Evolutionary conservation across 257 asterid genomes (phyloP).

Genomic region (Asclepias syriaca): DNA sequence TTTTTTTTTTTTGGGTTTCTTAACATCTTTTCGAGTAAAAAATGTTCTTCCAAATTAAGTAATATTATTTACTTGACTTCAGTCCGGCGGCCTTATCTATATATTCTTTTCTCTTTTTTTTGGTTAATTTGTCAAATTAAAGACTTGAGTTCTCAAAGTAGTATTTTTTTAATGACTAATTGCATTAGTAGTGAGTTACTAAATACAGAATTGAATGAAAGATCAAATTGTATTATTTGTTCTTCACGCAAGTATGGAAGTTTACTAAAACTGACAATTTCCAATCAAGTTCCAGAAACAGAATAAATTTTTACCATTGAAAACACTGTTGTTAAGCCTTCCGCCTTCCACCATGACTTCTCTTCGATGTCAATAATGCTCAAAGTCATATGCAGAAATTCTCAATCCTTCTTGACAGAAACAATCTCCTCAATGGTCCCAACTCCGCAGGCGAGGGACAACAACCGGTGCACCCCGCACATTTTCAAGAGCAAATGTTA

Average conservation of each 20-base stretch:
- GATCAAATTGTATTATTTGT: no score
- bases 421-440: neutral
- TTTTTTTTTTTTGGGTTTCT: no score
- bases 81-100: no score
- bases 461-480: conserved; percentile 45
- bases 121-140: no score
- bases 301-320: neutral
- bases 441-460: conserved; percentile 31
- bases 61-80: no score
- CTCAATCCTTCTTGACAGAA: neutral
- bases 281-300: neutral
- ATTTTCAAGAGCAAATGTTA: conserved; percentile 40
- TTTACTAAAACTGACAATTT: neutral
- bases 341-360: neutral
- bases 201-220: no score
- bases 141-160: no score
- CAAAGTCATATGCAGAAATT: neutral
- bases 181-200: no score
- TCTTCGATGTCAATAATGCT: neutral
- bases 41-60: no score
- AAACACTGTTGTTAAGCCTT: neutral
- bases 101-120: no score
- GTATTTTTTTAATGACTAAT: no score
- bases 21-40: no score
- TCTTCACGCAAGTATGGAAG: neutral